Conservation (phyloP, 2,329 filamentous ascomycete species). For the Trichoderma guizhouense region DNA sequence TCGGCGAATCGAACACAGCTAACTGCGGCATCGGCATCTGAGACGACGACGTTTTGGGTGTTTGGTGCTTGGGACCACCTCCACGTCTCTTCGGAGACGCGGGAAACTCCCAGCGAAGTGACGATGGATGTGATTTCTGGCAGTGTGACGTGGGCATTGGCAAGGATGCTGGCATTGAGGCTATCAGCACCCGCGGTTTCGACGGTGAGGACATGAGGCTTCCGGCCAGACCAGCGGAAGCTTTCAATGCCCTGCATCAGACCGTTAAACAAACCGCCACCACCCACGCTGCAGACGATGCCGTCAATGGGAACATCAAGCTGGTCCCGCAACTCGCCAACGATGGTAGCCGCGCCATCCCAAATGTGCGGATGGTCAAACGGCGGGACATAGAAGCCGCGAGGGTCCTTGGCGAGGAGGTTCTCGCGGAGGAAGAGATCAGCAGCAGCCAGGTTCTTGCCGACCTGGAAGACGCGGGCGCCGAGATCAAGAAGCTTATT, state of each 20-base stretch:
- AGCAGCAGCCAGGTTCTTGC: conserved; percentile 66
- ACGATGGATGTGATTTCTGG: conserved; percentile 72
- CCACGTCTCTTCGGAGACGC: conserved; percentile 67
- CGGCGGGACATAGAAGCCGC: conserved; percentile 63
- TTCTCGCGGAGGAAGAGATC: conserved; percentile 62
- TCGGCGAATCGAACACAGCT: conserved; percentile 75
- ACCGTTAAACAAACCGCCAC: conserved; percentile 76
- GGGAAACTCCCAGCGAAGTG: conserved; percentile 67
- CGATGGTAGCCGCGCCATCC: conserved; percentile 60
- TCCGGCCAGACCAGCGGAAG: conserved; percentile 31
- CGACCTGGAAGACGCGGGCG: conserved; percentile 64
- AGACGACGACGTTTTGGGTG: conserved; percentile 36
- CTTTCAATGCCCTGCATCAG: conserved; percentile 66
- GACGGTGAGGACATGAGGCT: conserved; percentile 61
- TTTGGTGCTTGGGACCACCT: conserved; percentile 54
- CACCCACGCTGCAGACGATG: conserved; percentile 75
- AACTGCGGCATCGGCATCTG: conserved; percentile 68
- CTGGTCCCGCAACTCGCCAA: conserved; percentile 48
- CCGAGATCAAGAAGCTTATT: conserved; percentile 67
- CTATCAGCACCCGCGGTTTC: conserved; percentile 75
- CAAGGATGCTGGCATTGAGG: conserved; percentile 59
- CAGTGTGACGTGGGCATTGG: conserved; percentile 58
- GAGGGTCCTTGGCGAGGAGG: conserved; percentile 50
- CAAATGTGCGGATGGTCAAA: conserved; percentile 68
- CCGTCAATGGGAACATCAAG: conserved; percentile 55